Evolutionary conservation across 331 rosid genomes (phyloP).

Genomic region (Quercus tomentella): DNA sequence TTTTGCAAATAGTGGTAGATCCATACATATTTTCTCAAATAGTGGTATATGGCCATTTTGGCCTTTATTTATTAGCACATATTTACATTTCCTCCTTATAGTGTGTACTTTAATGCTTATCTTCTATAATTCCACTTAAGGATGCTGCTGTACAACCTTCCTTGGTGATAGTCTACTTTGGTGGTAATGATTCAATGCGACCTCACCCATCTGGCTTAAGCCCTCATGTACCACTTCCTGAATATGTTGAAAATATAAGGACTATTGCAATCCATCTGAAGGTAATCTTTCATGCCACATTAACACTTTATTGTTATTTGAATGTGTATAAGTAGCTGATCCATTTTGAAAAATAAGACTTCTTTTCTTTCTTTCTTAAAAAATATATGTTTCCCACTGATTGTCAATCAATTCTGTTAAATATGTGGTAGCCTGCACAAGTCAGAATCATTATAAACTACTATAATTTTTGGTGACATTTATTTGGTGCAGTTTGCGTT

Average conservation of each 20-base stretch:
- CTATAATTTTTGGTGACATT: no score
- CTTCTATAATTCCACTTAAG: slow-evolving; percentile 30
- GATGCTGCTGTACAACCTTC: slow-evolving; percentile 61
- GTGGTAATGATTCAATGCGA: slow-evolving; percentile 71
- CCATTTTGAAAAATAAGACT: not conserved
- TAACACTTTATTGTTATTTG: not conserved
- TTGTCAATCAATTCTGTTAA: not conserved
- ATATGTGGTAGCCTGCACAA: not conserved
- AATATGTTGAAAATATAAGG: slow-evolving; percentile 73
- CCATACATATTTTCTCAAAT: no score
- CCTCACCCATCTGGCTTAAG: slow-evolving; percentile 55
- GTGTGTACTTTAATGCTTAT: not conserved
- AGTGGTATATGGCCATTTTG: no score
- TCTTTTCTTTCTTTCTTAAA: not conserved
- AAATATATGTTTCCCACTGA: no score
- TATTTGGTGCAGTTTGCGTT: not conserved
- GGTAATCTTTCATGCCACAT: slow-evolving; percentile 28
- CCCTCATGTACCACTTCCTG: slow-evolving; percentile 73
- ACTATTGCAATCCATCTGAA: slow-evolving; percentile 63
- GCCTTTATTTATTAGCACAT: not conserved
- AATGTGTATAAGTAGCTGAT: not conserved
- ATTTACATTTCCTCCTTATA: no score
- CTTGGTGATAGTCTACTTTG: slow-evolving; percentile 78
- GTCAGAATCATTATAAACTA: no score
- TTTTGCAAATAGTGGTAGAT: no score